Evolutionary conservation across 106 monocot genomes (phyloP).

Genomic region (Vanilla planifolia): DNA sequence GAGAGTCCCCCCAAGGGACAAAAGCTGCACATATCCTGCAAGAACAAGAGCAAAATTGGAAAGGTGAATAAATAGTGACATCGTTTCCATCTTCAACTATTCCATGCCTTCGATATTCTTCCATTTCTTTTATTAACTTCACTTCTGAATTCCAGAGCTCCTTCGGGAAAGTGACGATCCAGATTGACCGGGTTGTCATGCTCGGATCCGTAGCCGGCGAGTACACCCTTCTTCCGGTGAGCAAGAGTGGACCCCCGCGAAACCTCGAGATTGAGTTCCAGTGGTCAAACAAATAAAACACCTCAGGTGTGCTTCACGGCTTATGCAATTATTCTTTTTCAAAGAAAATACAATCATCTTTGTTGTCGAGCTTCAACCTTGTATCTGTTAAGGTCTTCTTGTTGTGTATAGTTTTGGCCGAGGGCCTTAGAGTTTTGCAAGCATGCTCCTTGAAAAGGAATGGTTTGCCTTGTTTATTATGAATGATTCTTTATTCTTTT

Average conservation of each 20-base stretch:
- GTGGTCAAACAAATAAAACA: constrained; percentile 86
- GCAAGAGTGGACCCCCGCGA: constrained; percentile 78
- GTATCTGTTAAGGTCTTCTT: constrained; percentile 16
- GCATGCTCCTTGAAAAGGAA: neutral
- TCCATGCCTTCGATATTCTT: neutral
- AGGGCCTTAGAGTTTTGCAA: constrained; percentile 16
- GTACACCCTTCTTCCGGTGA: constrained; percentile 85
- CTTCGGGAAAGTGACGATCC: constrained; percentile 96
- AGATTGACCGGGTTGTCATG: constrained; percentile 97
- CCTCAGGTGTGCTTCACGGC: neutral
- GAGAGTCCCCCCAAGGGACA: constrained; percentile 96
- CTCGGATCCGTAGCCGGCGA: constrained; percentile 90
- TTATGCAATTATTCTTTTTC: constrained; percentile 5
- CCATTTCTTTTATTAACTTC: neutral
- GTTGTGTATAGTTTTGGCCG: constrained; percentile 48
- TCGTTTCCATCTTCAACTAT: neutral
- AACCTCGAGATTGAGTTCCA: constrained; percentile 97
- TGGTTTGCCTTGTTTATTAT: constrained; percentile 12
- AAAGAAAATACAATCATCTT: neutral
- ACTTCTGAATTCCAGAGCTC: constrained; percentile 49
- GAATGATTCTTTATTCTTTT: constrained; percentile 33
- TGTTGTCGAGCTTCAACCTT: neutral
- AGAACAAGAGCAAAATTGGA: constrained; percentile 99
- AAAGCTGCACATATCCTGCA: constrained; percentile 99
- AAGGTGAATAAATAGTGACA: constrained; percentile 51